Percentiles rank a stretch among this genome's conserved stretches.
Conservation (phyloP, 148 eudicot genomes). For the Agrostemma githago region DNA sequence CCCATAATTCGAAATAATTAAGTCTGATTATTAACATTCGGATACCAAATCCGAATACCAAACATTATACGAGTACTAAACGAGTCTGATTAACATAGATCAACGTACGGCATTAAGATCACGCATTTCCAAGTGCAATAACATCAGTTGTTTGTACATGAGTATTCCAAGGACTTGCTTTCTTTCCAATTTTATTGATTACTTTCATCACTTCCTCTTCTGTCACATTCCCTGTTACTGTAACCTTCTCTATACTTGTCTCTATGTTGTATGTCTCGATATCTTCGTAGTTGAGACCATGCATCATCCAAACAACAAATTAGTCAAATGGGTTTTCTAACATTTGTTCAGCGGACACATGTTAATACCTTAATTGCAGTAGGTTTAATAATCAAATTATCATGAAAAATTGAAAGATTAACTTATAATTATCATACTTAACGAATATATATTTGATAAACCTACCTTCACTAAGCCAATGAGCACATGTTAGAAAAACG, state of each 20-base stretch:
- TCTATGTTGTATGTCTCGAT: constrained; percentile 81
- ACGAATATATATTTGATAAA: too few relatives aligned
- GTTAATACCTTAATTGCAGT: too few relatives aligned
- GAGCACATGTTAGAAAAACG: too few relatives aligned
- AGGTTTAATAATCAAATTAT: too few relatives aligned
- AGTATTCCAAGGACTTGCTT: constrained; percentile 54
- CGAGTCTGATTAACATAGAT: background rate
- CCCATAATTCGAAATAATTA: too few relatives aligned
- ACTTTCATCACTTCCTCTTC: constrained; percentile 57
- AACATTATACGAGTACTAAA: too few relatives aligned
- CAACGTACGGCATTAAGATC: too few relatives aligned
- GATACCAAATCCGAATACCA: background rate
- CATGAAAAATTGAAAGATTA: too few relatives aligned
- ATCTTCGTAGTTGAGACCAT: constrained; percentile 33
- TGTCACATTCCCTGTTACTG: constrained; percentile 81
- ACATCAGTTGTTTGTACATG: constrained; percentile 9
- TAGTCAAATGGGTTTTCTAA: background rate
- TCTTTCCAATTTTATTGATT: constrained; percentile 81
- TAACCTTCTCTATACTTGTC: constrained; percentile 66
- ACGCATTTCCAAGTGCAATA: background rate
- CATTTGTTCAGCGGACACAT: too few relatives aligned
- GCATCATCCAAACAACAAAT: background rate
- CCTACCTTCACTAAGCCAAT: too few relatives aligned
- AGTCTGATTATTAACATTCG: too few relatives aligned
- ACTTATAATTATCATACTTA: too few relatives aligned